Percentiles rank a stretch among this genome's conserved stretches.
Conservation (phyloP, 768 basidiomycete species). For the Boletus pseudopeckii region DNA sequence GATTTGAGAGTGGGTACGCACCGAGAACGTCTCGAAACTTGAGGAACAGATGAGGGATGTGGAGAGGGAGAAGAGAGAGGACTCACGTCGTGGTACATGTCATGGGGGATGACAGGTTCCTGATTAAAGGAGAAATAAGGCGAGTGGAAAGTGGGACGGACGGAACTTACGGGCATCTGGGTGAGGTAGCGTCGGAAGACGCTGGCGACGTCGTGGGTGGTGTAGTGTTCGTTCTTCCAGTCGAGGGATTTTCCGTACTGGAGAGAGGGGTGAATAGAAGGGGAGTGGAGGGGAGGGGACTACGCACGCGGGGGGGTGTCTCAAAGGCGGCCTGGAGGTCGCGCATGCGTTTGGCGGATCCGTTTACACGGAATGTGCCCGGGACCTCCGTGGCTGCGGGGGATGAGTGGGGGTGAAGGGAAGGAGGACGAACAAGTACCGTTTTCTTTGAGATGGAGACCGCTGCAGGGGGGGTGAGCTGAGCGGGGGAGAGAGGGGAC, state of each 20-base stretch:
- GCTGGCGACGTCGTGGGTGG: constrained; percentile 95
- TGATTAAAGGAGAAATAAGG: constrained; percentile 31
- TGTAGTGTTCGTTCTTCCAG: constrained; percentile 83
- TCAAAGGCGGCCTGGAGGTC: constrained; percentile 93
- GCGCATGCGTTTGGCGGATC: constrained; percentile 94
- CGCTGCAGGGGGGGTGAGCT: constrained; percentile 44
- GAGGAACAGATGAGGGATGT: constrained; percentile 7
- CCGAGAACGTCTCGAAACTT: constrained; percentile 81
- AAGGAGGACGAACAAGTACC: constrained; percentile 42
- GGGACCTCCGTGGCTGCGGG: constrained; percentile 78
- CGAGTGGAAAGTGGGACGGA: background rate
- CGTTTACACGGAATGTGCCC: constrained; percentile 93
- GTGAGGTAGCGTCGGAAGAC: constrained; percentile 95
- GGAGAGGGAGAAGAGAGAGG: constrained; percentile 10
- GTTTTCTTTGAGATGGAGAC: constrained; percentile 91
- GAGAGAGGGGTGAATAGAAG: constrained; percentile 6
- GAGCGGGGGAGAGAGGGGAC: background rate
- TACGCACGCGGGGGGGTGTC: constrained; percentile 72
- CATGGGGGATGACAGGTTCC: constrained; percentile 94
- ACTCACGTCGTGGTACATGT: constrained; percentile 83
- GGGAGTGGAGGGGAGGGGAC: background rate
- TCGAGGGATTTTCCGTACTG: constrained; percentile 94
- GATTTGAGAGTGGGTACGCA: constrained; percentile 31
- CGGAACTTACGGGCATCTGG: constrained; percentile 82
- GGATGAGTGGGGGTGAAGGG: background rate